These are phyloP conservation scores for Exophiala mesophila DNA, from an alignment of 2,329 filamentous ascomycete species.

Conservation along the genomic window DNA sequence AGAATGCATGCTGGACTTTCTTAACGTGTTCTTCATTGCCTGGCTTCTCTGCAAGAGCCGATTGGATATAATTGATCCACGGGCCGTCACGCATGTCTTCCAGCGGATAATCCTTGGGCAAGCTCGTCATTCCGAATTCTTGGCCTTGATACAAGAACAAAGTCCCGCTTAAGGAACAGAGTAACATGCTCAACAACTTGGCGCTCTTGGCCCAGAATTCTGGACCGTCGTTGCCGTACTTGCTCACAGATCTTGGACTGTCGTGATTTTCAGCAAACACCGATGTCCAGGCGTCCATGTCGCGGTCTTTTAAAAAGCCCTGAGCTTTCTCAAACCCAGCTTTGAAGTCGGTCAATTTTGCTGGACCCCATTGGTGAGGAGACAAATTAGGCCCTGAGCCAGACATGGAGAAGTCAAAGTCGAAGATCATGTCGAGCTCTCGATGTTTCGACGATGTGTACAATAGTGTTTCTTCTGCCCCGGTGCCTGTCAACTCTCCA, in stretches of 20 bases:
- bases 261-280: slow-evolving; percentile 63
- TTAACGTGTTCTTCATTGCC: slow-evolving; percentile 11
- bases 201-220: slow-evolving; percentile 43
- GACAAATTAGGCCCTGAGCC: not conserved
- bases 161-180: slow-evolving; percentile 48
- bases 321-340: slow-evolving; percentile 50
- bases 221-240: slow-evolving; percentile 46
- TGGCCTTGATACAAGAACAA: slow-evolving; percentile 57
- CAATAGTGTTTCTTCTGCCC: not conserved
- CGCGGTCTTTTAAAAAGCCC: slow-evolving; percentile 45
- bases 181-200: slow-evolving; percentile 53
- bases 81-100: slow-evolving; percentile 42
- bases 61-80: slow-evolving; percentile 44
- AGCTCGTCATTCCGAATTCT: slow-evolving; percentile 56
- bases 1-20: slow-evolving; percentile 3
- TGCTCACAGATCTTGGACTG: slow-evolving; percentile 51
- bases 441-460: not conserved
- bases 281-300: slow-evolving; percentile 52
- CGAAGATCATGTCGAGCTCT: not conserved
- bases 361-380: not conserved
- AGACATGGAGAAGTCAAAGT: not conserved
- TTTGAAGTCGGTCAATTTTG: not conserved
- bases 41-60: slow-evolving; percentile 12
- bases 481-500: not conserved
- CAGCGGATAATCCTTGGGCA: slow-evolving; percentile 47